phyloP scores from a whole-genome alignment of 1,284 basidiomycete genomes.

The Ceratobasidium sp. region DNA sequence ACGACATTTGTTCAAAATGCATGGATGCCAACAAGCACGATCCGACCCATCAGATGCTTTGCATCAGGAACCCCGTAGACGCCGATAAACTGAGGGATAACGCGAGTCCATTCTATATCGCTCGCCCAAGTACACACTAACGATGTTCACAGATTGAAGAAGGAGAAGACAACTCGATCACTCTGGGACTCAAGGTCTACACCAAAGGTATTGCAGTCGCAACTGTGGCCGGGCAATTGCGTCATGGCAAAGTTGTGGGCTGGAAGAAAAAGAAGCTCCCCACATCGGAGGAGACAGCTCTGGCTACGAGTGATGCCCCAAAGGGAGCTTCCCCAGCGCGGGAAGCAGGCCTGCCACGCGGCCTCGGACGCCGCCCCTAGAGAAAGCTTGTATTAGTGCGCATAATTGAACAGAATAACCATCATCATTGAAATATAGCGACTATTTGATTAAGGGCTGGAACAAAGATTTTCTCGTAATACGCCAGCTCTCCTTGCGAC shows the following conservation, averaged over 20 bases:
- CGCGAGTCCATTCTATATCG: background rate
- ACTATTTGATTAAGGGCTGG: too few species aligned
- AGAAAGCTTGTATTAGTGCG: too few species aligned
- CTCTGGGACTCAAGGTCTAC: slow-evolving; percentile 41
- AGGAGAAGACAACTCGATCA: slow-evolving; percentile 30
- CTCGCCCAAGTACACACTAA: background rate
- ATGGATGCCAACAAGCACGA: slow-evolving; percentile 32
- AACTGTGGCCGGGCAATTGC: slow-evolving; percentile 35
- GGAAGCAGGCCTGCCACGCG: too few species aligned
- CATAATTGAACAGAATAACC: too few species aligned
- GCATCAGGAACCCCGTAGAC: slow-evolving; percentile 34
- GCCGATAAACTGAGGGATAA: slow-evolving; percentile 10
- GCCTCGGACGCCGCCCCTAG: too few species aligned
- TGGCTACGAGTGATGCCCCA: too few species aligned
- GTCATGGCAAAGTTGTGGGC: slow-evolving; percentile 2
- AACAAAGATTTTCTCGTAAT: too few species aligned
- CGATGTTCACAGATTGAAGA: background rate
- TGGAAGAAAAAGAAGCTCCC: slow-evolving; percentile 6
- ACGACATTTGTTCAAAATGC: slow-evolving; percentile 40
- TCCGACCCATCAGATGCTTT: slow-evolving; percentile 33
- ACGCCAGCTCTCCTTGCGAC: too few species aligned
- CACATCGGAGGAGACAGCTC: too few species aligned
- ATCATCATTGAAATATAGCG: too few species aligned
- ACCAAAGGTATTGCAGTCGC: slow-evolving; percentile 27
- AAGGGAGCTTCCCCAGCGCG: too few species aligned